Conservation (phyloP, 139 green algal species). For the Ostreobium quekettii region DNA sequence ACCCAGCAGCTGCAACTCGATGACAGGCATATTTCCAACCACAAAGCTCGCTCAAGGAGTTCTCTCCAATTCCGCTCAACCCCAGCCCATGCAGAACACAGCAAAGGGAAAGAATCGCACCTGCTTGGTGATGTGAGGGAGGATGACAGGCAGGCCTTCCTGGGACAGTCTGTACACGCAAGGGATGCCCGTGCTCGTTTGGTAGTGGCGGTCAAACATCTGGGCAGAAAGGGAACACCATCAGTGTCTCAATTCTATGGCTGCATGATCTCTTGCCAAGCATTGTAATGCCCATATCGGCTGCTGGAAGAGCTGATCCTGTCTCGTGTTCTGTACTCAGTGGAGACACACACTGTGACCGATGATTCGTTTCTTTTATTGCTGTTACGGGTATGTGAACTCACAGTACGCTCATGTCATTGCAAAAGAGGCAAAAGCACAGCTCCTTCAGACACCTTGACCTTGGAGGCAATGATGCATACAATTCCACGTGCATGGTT, state of each 20-base stretch:
- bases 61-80: neutral
- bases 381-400: no score
- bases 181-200: conserved; percentile 34
- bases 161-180: conserved; percentile 80
- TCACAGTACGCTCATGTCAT: no score
- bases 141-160: conserved; percentile 72
- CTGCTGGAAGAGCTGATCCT: no score
- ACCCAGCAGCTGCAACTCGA: no score
- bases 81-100: neutral
- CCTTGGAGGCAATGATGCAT: no score
- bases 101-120: conserved; percentile 12
- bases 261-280: neutral
- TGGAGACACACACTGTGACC: no score
- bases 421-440: no score
- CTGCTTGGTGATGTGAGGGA: conserved; percentile 73
- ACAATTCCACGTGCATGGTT: no score
- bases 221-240: conserved; percentile 8
- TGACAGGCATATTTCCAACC: neutral
- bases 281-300: no score
- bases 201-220: conserved; percentile 81
- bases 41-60: neutral
- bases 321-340: no score
- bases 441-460: no score
- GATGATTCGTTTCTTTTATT: no score
- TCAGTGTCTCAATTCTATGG: neutral